A percentile compares a stretch with the other conserved stretches of the same genome.
Conservation (phyloP, 2,329 filamentous ascomycete genomes). For the Erysiphe pulchra region DNA sequence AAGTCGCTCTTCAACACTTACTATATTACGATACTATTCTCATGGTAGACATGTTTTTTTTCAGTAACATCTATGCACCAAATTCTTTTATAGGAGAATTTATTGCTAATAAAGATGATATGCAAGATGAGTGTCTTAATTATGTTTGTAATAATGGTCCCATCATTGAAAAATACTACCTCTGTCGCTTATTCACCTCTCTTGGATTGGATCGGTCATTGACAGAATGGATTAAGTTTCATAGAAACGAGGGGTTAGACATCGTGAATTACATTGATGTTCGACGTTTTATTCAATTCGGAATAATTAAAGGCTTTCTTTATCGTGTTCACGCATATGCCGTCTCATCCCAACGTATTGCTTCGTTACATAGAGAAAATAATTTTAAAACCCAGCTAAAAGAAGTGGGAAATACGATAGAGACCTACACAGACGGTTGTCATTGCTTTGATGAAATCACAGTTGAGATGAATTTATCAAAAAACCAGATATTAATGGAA, state of each 20-base stretch:
- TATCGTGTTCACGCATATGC: constrained; percentile 87
- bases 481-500: constrained; percentile 43
- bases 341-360: constrained; percentile 37
- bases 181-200: constrained; percentile 67
- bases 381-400: constrained; percentile 13
- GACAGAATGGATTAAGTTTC: constrained; percentile 60
- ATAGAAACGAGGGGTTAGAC: constrained; percentile 37
- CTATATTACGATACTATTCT: constrained; percentile 82
- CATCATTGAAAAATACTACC: constrained; percentile 28
- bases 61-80: constrained; percentile 69
- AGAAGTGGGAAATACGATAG: constrained; percentile 18
- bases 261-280: constrained; percentile 60
- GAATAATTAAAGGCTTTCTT: constrained; percentile 79
- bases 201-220: constrained; percentile 65
- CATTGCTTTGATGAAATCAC: constrained; percentile 67
- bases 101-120: constrained; percentile 40
- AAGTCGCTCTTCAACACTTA: constrained; percentile 66
- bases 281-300: constrained; percentile 79
- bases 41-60: constrained; percentile 86
- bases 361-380: constrained; percentile 13
- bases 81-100: constrained; percentile 58
- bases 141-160: constrained; percentile 31
- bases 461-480: constrained; percentile 44
- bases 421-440: constrained; percentile 45
- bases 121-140: constrained; percentile 67